These are phyloP conservation scores for Fusarium chuoi DNA, from an alignment of 2,329 filamentous ascomycete species.

Conservation along the genomic window DNA sequence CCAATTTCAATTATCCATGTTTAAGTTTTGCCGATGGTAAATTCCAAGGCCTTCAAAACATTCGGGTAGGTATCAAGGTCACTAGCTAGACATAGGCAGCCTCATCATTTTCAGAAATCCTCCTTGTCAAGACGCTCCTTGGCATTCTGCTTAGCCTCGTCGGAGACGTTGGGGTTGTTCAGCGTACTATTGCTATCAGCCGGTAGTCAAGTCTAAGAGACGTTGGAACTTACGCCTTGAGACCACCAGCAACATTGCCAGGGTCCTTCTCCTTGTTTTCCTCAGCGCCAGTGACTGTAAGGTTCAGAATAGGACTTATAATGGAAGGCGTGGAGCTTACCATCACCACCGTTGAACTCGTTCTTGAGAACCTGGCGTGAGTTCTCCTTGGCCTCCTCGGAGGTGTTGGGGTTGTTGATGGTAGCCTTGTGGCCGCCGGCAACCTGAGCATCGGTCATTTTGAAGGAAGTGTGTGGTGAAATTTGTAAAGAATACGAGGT, in stretches of 20 bases:
- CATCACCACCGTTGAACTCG: conserved; percentile 56
- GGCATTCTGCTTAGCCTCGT: conserved; percentile 66
- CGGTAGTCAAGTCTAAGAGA: no score
- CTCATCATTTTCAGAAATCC: conserved; percentile 12
- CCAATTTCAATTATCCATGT: not conserved
- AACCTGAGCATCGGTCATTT: conserved; percentile 62
- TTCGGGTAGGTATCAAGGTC: not conserved
- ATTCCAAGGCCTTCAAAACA: not conserved
- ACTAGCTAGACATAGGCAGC: not conserved
- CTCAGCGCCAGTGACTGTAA: conserved; percentile 45
- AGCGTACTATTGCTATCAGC: conserved; percentile 52
- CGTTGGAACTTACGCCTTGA: conserved; percentile 58
- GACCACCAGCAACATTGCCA: conserved; percentile 62
- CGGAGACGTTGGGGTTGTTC: conserved; percentile 66
- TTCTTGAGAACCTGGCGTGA: conserved; percentile 63
- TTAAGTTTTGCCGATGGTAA: not conserved
- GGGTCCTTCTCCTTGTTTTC: conserved; percentile 60
- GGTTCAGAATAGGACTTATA: not conserved
- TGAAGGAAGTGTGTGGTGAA: conserved; percentile 39
- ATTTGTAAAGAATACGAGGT: not conserved
- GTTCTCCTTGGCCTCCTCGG: conserved; percentile 65
- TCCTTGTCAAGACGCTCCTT: conserved; percentile 58
- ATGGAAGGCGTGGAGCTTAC: conserved; percentile 27
- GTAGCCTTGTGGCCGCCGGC: conserved; percentile 69
- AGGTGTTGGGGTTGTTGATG: conserved; percentile 66